Base-by-base conservation (phyloP, 2,329 filamentous ascomycete genomes). In the Fusarium brevicatenulatum region DNA sequence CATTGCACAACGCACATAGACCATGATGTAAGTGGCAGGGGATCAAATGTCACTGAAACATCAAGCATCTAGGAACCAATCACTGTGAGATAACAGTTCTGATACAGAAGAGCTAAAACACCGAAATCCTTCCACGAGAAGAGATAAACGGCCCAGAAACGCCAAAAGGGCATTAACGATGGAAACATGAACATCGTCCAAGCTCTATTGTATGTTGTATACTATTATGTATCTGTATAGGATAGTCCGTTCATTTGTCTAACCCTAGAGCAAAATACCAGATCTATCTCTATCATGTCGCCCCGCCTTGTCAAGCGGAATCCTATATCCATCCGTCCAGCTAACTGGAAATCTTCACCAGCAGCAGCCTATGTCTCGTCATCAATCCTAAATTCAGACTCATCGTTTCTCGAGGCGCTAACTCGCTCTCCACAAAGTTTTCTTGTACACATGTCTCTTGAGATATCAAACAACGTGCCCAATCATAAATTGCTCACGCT, bases 171-270 rank as follows among this genome's bases (percentile, higher is more conserved):
- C 23, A n/a, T n/a, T 16, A 9, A 39, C 30, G 37, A 40, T 53
- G 47, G 53, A 62, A 57, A 70, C 23, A 63, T 46, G 36, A 69
- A 69, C 50, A 69, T 39, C 34, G 43, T 69, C 58, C 36, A 65
- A 65, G 65, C 50, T 69, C 65, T 69, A 69, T 58, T 69, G 66
- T 69, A 58, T 69, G 58, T 47, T 53, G 42, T 76, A 63, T 66
- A 72, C 36, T 76, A 71, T 76, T 70, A 75, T 66, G 60, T 73
- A 74, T 69, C 50, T 62, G 49, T 62, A 66, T 72, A 57, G 66
- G 75, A 73, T 67, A 70, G 70, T 71, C 66, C 73, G 60, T 78
- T 77, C 76, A 76, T 77, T 76, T 70, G 67, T 78, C 75, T 78
- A 75, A 75, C 76, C 67, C 64, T 73, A 67, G 70, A 62, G 70